These are phyloP conservation scores for Bonia amplexicaulis DNA, from an alignment of 176 grass and related monocot species.

Conservation along the genomic window DNA sequence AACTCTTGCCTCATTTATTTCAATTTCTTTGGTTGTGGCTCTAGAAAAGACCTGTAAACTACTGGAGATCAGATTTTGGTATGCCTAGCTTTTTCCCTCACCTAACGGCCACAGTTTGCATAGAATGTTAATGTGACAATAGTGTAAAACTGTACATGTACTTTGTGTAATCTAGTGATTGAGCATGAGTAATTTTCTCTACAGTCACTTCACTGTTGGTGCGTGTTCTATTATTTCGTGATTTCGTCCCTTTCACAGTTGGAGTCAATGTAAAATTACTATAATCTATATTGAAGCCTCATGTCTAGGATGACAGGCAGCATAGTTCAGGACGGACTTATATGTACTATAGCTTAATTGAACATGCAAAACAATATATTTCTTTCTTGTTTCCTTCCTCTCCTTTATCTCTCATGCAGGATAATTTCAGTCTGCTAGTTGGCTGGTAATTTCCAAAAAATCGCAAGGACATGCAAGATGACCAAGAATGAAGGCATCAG, in stretches of 20 bases:
- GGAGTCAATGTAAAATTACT: no score
- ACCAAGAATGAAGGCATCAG: background rate
- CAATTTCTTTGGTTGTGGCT: slow-evolving; percentile 30
- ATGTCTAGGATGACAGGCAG: slow-evolving; percentile 6
- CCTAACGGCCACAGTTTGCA: slow-evolving; percentile 12
- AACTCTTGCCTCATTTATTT: slow-evolving; percentile 19
- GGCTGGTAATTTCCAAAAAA: slow-evolving; percentile 11
- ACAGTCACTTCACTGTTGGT: slow-evolving; percentile 7
- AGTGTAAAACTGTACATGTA: slow-evolving; percentile 46
- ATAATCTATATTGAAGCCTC: background rate
- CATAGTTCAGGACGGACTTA: background rate
- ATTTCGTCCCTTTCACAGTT: slow-evolving; percentile 7
- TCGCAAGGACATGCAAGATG: slow-evolving; percentile 1
- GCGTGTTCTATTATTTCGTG: slow-evolving; percentile 1
- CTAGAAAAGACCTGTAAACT: slow-evolving; percentile 45
- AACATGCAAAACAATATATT: slow-evolving; percentile 8
- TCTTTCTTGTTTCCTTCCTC: slow-evolving; percentile 11
- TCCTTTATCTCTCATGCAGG: slow-evolving; percentile 40
- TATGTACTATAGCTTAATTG: slow-evolving; percentile 8
- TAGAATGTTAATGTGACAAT: slow-evolving; percentile 41
- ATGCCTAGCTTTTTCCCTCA: slow-evolving; percentile 21
- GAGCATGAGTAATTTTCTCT: slow-evolving; percentile 31
- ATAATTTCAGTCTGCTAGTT: background rate
- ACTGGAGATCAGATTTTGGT: slow-evolving; percentile 51
- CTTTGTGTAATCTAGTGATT: slow-evolving; percentile 31